phyloP scores from a whole-genome alignment of 192 early-diverging fungal genomes.

The Thoreauomyces humboldtii region DNA sequence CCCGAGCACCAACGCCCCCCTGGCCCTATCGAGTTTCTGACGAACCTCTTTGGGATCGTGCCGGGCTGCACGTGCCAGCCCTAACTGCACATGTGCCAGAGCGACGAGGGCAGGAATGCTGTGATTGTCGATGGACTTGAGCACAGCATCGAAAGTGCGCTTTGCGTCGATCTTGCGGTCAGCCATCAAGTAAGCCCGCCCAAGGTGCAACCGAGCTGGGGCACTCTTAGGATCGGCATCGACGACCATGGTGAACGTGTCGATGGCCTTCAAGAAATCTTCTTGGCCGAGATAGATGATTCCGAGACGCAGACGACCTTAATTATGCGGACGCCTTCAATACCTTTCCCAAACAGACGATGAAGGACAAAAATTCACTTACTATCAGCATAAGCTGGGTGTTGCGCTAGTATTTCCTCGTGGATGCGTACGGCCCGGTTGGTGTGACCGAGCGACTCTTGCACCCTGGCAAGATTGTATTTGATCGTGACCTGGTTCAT shows the following conservation, averaged over 20 bases:
- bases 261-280: conserved; percentile 57
- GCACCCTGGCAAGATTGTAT: conserved; percentile 66
- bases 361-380: no score
- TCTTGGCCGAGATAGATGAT: conserved; percentile 55
- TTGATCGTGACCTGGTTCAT: conserved; percentile 47
- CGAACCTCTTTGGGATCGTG: conserved; percentile 21
- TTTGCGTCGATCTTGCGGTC: conserved; percentile 65
- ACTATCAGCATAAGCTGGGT: conserved; percentile 75
- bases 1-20: no score
- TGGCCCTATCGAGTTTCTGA: no score
- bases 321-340: no score
- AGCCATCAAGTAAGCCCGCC: conserved; percentile 59
- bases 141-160: conserved; percentile 72
- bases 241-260: conserved; percentile 60
- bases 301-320: conserved; percentile 76
- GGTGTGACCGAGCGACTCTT: conserved; percentile 35
- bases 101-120: conserved; percentile 76
- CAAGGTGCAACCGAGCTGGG: conserved; percentile 71
- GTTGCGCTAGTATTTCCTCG: conserved; percentile 53
- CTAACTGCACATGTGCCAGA: conserved; percentile 78
- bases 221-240: conserved; percentile 60
- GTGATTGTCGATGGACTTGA: conserved; percentile 73
- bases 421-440: conserved; percentile 66
- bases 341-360: no score
- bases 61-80: conserved; percentile 50